Evolutionary conservation across 371 early-diverging fungal species (phyloP).

Genomic region (Syncephalastrum monosporum): DNA sequence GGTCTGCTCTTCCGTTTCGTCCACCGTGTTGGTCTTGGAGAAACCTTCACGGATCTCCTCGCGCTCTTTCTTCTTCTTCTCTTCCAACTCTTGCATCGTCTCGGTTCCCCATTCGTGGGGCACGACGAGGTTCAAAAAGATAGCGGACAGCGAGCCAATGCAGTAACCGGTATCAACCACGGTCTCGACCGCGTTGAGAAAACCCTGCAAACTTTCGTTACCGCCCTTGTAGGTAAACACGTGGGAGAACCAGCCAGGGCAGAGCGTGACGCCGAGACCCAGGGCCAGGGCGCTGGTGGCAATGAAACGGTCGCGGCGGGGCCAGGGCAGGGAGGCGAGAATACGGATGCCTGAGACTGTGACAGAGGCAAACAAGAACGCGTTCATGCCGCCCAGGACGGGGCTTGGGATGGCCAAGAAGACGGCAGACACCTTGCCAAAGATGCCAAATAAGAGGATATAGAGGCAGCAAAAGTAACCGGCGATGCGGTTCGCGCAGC

Average conservation of each 20-base stretch:
- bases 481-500: conserved; percentile 63
- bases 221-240: conserved; percentile 55
- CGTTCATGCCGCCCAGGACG: conserved; percentile 61
- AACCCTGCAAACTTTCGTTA: conserved; percentile 45
- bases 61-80: conserved; percentile 23
- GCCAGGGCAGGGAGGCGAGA: conserved; percentile 60
- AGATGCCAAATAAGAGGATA: conserved; percentile 58
- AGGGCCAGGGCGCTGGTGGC: conserved; percentile 46
- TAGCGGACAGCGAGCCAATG: conserved; percentile 52
- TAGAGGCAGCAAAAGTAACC: conserved; percentile 63
- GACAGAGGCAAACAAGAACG: conserved; percentile 61
- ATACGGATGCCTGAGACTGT: conserved; percentile 67
- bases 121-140: conserved; percentile 51
- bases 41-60: conserved; percentile 42
- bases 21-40: conserved; percentile 16
- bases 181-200: conserved; percentile 56
- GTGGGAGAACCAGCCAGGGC: conserved; percentile 52
- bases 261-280: conserved; percentile 55
- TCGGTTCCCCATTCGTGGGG: conserved; percentile 45
- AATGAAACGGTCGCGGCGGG: conserved; percentile 66
- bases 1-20: conserved; percentile 10
- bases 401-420: conserved; percentile 57
- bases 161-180: conserved; percentile 57
- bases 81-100: conserved; percentile 32
- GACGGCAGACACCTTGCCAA: conserved; percentile 63